Conservation (phyloP, 73 alveolate genomes). For the Symbiodinium natans region DNA sequence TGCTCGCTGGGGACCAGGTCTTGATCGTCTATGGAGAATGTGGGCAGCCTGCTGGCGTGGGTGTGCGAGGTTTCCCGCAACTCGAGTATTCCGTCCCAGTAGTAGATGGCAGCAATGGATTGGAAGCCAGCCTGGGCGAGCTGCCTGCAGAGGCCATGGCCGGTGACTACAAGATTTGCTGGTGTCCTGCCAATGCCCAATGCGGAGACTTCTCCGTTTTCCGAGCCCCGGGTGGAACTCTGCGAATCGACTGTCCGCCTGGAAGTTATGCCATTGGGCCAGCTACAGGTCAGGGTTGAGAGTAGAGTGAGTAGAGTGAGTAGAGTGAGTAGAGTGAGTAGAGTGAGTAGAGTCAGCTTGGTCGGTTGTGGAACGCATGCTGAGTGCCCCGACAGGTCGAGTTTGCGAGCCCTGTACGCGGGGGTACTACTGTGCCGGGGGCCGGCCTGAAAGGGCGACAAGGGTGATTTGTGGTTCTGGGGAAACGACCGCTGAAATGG, state of each 20-base stretch:
- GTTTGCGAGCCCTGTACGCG: constrained; percentile 46
- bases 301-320: too few relatives aligned
- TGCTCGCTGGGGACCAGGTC: constrained; percentile 60
- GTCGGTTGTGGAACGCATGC: too few relatives aligned
- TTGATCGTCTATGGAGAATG: constrained; percentile 52
- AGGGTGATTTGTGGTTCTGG: constrained; percentile 46
- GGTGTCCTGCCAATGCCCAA: constrained; percentile 21
- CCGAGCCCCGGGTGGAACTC: constrained; percentile 54
- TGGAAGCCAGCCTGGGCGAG: constrained; percentile 7
- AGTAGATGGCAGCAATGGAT: not conserved
- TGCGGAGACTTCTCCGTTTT: constrained; percentile 5
- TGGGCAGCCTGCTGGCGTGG: not conserved
- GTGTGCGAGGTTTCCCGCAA: not conserved
- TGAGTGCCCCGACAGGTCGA: constrained; percentile 29
- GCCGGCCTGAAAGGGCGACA: constrained; percentile 35
- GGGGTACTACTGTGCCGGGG: constrained; percentile 82
- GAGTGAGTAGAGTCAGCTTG: too few relatives aligned
- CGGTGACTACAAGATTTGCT: constrained; percentile 28
- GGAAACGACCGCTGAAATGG: not conserved
- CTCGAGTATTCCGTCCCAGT: not conserved
- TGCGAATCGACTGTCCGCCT: constrained; percentile 42
- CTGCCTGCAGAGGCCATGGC: constrained; percentile 2
- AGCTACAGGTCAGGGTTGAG: constrained; percentile 28
- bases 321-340: too few relatives aligned
- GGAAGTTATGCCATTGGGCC: constrained; percentile 78